Evolutionary conservation across 2,329 filamentous ascomycete species (phyloP).

Genomic region (Elsinoe australis): DNA sequence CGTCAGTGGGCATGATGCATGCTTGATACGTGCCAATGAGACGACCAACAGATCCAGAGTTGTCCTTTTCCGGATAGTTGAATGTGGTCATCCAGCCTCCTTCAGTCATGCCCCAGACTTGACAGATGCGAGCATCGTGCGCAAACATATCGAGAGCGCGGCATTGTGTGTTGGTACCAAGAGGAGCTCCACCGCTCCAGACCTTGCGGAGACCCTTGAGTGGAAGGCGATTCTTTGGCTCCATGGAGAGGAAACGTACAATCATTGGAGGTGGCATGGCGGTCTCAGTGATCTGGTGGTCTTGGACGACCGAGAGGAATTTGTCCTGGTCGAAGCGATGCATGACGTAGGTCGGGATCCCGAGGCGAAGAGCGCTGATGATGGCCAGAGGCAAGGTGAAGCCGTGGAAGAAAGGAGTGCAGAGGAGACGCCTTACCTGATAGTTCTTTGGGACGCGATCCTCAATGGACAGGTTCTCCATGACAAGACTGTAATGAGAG

Average conservation of each 20-base stretch:
- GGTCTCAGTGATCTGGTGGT: constrained; percentile 42
- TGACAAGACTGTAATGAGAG: constrained; percentile 32
- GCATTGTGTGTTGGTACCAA: constrained; percentile 37
- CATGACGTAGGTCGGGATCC: constrained; percentile 42
- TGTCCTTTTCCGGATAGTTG: constrained; percentile 35
- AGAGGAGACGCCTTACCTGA: constrained; percentile 40
- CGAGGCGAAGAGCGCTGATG: constrained; percentile 41
- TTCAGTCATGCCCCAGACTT: constrained; percentile 52
- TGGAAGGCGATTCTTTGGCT: constrained; percentile 31
- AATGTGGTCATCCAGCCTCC: constrained; percentile 38
- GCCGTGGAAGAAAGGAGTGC: constrained; percentile 48
- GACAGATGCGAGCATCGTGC: constrained; percentile 36
- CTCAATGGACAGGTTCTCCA: constrained; percentile 29
- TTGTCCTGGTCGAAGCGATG: constrained; percentile 38
- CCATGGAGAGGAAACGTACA: constrained; percentile 27
- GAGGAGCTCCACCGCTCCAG: constrained; percentile 44
- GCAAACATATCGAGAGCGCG: constrained; percentile 37
- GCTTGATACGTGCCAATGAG: constrained; percentile 35
- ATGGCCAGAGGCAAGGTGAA: constrained; percentile 43
- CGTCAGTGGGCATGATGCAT: constrained; percentile 26
- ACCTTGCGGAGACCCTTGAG: constrained; percentile 40
- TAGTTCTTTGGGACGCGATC: constrained; percentile 27
- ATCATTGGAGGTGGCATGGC: constrained; percentile 43
- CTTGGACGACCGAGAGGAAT: constrained; percentile 35
- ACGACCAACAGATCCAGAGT: constrained; percentile 43